Percentiles rank a stretch among this genome's conserved stretches.
phyloP scores from a whole-genome alignment of 805 yeast genomes.

The Kurtzmaniella cleridarum region DNA sequence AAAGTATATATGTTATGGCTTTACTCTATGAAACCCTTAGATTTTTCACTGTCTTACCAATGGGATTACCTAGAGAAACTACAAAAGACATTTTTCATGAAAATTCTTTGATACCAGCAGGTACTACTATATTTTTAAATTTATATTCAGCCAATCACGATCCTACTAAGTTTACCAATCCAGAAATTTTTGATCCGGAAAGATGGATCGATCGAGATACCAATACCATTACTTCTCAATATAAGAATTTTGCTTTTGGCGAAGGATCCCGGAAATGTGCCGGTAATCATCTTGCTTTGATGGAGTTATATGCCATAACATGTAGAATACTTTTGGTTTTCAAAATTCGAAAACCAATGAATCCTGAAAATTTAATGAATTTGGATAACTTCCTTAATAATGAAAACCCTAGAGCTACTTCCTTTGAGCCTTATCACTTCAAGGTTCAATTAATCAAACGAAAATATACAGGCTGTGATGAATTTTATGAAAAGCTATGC shows the following conservation, averaged over 20 bases:
- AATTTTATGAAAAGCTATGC: slow-evolving; percentile 10
- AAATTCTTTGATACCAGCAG: slow-evolving; percentile 43
- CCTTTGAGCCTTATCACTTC: slow-evolving; percentile 53
- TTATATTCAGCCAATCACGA: slow-evolving; percentile 72
- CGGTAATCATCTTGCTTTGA: slow-evolving; percentile 59
- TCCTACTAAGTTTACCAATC: slow-evolving; percentile 31
- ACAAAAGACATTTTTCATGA: slow-evolving; percentile 43
- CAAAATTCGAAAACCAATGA: slow-evolving; percentile 39
- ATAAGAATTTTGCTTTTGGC: slow-evolving; percentile 57
- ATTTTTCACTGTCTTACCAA: slow-evolving; percentile 59
- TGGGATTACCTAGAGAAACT: slow-evolving; percentile 59
- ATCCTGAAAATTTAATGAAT: slow-evolving; percentile 29
- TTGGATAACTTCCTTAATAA: slow-evolving; percentile 49
- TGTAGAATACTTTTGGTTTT: slow-evolving; percentile 50
- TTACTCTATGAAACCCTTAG: slow-evolving; percentile 59
- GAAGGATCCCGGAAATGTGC: slow-evolving; percentile 70
- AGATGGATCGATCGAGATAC: slow-evolving; percentile 39
- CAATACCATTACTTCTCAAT: slow-evolving; percentile 10
- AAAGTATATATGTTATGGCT: slow-evolving; percentile 50
- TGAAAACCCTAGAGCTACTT: slow-evolving; percentile 50
- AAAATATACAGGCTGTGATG: slow-evolving; percentile 13
- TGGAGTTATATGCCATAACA: slow-evolving; percentile 57
- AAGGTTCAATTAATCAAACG: slow-evolving; percentile 21
- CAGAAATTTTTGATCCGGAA: slow-evolving; percentile 46
- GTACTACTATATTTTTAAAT: slow-evolving; percentile 59